Base-by-base conservation (phyloP, 1,139 yeast species). In the Pichia kudriavzevii region DNA sequence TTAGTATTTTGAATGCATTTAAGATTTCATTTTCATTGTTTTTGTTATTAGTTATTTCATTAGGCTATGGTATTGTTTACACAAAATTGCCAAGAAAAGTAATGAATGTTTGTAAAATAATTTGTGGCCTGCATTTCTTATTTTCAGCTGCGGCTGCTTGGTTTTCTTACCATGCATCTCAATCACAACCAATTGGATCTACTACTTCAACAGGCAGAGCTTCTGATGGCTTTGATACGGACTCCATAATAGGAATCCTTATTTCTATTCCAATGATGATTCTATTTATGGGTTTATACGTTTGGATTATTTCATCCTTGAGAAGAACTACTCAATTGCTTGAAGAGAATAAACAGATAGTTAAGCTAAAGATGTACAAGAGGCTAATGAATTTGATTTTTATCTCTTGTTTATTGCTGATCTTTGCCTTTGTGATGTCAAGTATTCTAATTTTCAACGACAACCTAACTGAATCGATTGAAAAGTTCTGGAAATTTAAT, bases 11-110 rank as follows among this genome's bases (percentile, higher is more conserved):
- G 56, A 84, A 85, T 55, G 75, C 95, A 2, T 74, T 76, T 46
- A 81, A 94, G 52, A 72, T 84, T 40, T 79, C 96, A 1, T 85
- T 85, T 55, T 82, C 96, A 8, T 82, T 91, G 61, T 93, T 88
- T 62, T 63, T 93, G 50, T 64, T 93, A 39, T 67, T 91, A 44
- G 79, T 88, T 49, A 91, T 93, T 40, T 72, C 94, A 13, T 66
- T 88, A 47, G 98, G 98, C 22, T 93, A 88, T 59, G 96, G 98
- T 42, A 91, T 93, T 36, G 98, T 93, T 26, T 72, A 72, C 44
- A 84, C 95, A 34, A 80, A 87, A 47, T 69, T 93, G 43, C 85
- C 87, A 35, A 75, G 74, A 55, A 74, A 72, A 42, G 56, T 73
- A 30, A 87, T 93, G 95, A 66, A 78, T 52, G 76, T 72, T 56